Evolutionary conservation across 164 flowering plant genomes (phyloP).

Genomic region (Warburgia ugandensis): DNA sequence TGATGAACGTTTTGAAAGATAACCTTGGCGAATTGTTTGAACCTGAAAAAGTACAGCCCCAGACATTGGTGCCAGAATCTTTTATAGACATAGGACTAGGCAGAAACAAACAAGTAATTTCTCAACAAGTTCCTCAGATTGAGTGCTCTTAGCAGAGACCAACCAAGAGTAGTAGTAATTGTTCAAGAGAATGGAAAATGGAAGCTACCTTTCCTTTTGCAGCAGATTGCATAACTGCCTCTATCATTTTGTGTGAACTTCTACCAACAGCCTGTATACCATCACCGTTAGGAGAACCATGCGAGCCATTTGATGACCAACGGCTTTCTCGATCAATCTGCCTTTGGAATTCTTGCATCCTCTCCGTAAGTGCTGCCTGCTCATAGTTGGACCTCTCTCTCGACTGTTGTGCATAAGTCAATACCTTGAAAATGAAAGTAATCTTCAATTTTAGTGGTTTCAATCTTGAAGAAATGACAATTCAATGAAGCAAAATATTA

Average conservation of each 20-base stretch:
- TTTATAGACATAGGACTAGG: not conserved
- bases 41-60: slow-evolving; percentile 41
- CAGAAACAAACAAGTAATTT: not conserved
- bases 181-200: not conserved
- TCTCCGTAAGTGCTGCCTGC: slow-evolving; percentile 81
- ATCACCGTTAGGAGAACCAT: slow-evolving; percentile 54
- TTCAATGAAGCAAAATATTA: slow-evolving; percentile 3
- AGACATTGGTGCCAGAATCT: slow-evolving; percentile 1
- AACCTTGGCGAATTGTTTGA: slow-evolving; percentile 95
- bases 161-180: not conserved
- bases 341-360: slow-evolving; percentile 87
- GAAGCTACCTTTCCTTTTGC: slow-evolving; percentile 76
- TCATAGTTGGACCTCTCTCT: slow-evolving; percentile 92
- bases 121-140: not conserved
- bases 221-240: slow-evolving; percentile 71
- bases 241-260: slow-evolving; percentile 47
- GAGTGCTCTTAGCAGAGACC: not conserved
- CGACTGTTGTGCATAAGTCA: slow-evolving; percentile 88
- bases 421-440: slow-evolving; percentile 47
- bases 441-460: not conserved
- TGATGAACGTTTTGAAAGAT: slow-evolving; percentile 91
- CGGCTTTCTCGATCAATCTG: slow-evolving; percentile 84
- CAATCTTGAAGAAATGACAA: not conserved
- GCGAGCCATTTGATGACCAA: slow-evolving; percentile 54
- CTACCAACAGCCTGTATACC: slow-evolving; percentile 36